phyloP scores from a whole-genome alignment of 768 basidiomycete species.

The Pluteus cervinus region DNA sequence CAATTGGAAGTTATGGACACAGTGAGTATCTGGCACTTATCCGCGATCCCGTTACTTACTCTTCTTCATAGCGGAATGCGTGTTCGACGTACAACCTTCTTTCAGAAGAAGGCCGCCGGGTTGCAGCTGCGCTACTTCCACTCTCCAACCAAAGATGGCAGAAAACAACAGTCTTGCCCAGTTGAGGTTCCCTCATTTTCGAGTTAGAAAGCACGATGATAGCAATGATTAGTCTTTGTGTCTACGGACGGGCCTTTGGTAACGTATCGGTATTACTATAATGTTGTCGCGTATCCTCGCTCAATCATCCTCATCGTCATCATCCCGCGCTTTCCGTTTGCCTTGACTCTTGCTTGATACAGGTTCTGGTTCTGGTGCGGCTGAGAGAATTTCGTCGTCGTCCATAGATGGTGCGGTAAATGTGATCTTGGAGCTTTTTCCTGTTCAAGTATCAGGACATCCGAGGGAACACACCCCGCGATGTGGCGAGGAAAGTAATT shows the following conservation, averaged over 20 bases:
- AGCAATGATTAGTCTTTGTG: too few species aligned
- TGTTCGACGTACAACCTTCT: constrained; percentile 95
- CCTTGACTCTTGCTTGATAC: constrained; percentile 42
- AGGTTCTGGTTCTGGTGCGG: constrained; percentile 17
- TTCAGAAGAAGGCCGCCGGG: constrained; percentile 87
- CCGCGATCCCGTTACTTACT: constrained; percentile 1
- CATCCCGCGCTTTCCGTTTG: constrained; percentile 50
- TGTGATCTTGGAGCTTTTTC: constrained; percentile 52
- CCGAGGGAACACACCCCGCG: too few species aligned
- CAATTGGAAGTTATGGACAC: constrained; percentile 89
- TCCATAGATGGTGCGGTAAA: constrained; percentile 51
- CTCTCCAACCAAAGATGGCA: constrained; percentile 52
- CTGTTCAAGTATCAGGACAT: constrained; percentile 24
- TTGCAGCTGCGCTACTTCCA: constrained; percentile 88
- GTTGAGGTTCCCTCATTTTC: constrained; percentile 3
- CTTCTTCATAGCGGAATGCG: constrained; percentile 69
- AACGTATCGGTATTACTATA: too few species aligned
- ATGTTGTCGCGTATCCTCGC: too few species aligned
- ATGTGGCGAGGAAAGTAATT: too few species aligned
- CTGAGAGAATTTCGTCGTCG: constrained; percentile 51
- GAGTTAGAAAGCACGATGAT: not conserved
- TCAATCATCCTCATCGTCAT: constrained; percentile 18
- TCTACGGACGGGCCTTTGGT: too few species aligned
- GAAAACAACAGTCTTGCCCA: constrained; percentile 18
- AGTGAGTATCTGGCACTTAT: constrained; percentile 32